Evolutionary conservation across 1,284 basidiomycete genomes (phyloP).

Genomic region (Apiotrichum brassicae): DNA sequence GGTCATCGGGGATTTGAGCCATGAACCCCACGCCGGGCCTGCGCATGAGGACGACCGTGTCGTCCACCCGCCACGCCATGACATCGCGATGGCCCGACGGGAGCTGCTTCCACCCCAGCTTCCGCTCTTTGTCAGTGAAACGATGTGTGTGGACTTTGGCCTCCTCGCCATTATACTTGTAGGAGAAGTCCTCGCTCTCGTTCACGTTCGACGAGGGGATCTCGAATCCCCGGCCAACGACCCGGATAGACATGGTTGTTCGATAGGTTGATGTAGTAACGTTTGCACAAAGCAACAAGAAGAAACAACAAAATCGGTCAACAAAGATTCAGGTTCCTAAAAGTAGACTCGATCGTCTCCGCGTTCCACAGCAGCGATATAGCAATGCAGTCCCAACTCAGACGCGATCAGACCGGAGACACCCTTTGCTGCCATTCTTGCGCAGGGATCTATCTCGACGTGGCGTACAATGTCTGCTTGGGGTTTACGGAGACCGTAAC

Average conservation of each 20-base stretch:
- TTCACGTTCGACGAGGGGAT: conserved; percentile 10
- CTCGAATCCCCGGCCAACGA: conserved; percentile 13
- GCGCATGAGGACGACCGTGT: conserved; percentile 12
- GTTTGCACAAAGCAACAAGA: neutral
- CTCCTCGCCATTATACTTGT: conserved; percentile 10
- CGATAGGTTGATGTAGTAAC: neutral
- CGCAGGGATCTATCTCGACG: too few species aligned
- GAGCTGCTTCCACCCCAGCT: conserved; percentile 13
- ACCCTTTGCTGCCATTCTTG: too few species aligned
- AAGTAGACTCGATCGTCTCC: neutral
- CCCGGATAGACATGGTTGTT: conserved; percentile 9
- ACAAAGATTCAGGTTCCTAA: too few species aligned
- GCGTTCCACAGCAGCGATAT: too few species aligned
- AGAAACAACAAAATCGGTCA: neutral
- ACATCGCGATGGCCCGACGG: conserved; percentile 1
- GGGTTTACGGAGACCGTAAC: too few species aligned
- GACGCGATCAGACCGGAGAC: too few species aligned
- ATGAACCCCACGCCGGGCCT: conserved; percentile 6
- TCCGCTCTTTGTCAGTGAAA: conserved; percentile 5
- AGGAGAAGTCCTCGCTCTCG: conserved; percentile 8
- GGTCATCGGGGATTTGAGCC: conserved; percentile 13
- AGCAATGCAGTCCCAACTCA: too few species aligned
- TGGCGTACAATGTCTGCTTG: too few species aligned
- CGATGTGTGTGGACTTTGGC: conserved; percentile 1
- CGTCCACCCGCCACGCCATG: conserved; percentile 1